These are phyloP conservation scores for Heritiera littoralis DNA, from an alignment of 345 rosid genomes.

Conservation along the genomic window DNA sequence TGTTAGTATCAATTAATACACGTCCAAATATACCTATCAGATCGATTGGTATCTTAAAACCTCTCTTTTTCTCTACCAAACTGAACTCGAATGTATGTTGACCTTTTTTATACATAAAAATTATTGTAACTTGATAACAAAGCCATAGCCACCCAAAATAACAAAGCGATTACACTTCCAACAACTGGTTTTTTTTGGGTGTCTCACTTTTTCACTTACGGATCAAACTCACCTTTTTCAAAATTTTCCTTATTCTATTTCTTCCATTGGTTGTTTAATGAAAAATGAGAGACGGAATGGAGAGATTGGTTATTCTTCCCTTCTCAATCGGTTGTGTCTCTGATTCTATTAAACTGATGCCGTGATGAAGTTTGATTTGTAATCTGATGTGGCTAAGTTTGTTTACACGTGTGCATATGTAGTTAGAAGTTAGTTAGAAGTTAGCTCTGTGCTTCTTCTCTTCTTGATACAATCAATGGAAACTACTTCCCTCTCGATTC, in stretches of 20 bases:
- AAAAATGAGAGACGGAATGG: conserved; percentile 76
- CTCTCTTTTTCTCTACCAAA: conserved; percentile 25
- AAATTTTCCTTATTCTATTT: not conserved
- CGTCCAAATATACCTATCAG: conserved; percentile 22
- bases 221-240: not conserved
- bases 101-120: conserved; percentile 28
- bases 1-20: conserved; percentile 1
- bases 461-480: too few species aligned
- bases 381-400: too few species aligned
- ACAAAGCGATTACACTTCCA: conserved; percentile 24
- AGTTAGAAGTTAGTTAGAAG: too few species aligned
- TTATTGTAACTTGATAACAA: conserved; percentile 41
- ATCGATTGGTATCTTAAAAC: conserved; percentile 1
- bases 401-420: too few species aligned
- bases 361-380: too few species aligned
- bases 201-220: not conserved
- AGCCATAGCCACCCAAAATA: conserved; percentile 41
- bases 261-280: conserved; percentile 14
- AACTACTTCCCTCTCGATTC: too few species aligned
- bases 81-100: conserved; percentile 23
- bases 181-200: not conserved
- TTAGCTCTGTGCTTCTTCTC: too few species aligned
- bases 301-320: conserved; percentile 75
- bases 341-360: conserved; percentile 30
- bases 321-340: conserved; percentile 77